Evolutionary conservation across 352 stramenopile genomes (phyloP).

Genomic region (Pythium monospermum): DNA sequence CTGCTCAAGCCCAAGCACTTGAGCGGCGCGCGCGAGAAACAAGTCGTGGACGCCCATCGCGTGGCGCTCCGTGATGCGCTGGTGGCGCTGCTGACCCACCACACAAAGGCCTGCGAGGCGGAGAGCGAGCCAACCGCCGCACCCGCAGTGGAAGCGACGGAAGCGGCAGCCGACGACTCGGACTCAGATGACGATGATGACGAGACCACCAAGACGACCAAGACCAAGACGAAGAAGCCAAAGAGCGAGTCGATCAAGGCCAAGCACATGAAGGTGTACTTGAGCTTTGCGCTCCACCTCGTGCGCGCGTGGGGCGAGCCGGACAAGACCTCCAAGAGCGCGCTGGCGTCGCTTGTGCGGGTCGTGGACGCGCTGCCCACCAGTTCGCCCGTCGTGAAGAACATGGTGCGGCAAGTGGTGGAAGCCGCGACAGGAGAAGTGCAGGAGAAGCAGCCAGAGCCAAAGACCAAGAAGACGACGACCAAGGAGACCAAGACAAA

Average conservation of each 20-base stretch:
- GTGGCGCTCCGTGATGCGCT: conserved; percentile 36
- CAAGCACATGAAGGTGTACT: conserved; percentile 73
- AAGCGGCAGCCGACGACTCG: too few relatives aligned
- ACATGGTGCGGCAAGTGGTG: conserved; percentile 62
- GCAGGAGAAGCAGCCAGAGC: conserved; percentile 8
- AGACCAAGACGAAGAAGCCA: too few relatives aligned
- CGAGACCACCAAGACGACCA: conserved; percentile 16
- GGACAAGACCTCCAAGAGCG: conserved; percentile 9
- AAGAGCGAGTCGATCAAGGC: too few relatives aligned
- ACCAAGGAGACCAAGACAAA: conserved; percentile 11
- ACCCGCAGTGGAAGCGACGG: too few relatives aligned
- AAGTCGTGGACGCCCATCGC: conserved; percentile 31
- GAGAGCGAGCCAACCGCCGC: too few relatives aligned
- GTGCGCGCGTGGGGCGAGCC: conserved; percentile 50
- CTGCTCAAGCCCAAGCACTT: conserved; percentile 55
- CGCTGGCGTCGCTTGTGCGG: conserved; percentile 27
- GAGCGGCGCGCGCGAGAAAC: conserved; percentile 27
- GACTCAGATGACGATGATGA: conserved; percentile 35
- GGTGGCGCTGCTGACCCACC: conserved; percentile 36
- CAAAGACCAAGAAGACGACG: conserved; percentile 6
- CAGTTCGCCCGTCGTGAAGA: conserved; percentile 64
- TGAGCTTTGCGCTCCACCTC: conserved; percentile 61
- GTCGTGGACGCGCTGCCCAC: conserved; percentile 44
- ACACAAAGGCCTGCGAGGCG: conserved; percentile 18
- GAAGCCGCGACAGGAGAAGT: conserved; percentile 21